Conservation (phyloP, 306 rosid genomes). For the Gleditsia sinensis region DNA sequence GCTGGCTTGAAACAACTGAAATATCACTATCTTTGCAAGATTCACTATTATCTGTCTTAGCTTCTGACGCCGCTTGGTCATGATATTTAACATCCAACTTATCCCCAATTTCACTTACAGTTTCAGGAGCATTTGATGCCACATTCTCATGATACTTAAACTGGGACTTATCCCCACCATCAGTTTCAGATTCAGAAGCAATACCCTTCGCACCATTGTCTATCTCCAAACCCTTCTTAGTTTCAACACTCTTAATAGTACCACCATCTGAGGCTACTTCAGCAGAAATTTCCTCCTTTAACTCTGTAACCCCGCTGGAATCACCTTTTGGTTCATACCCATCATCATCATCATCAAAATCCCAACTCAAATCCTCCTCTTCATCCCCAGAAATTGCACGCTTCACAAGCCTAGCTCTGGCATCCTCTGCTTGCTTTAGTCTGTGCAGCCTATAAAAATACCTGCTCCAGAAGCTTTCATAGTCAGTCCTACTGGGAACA, state of each 20-base stretch:
- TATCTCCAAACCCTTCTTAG: slow-evolving; percentile 30
- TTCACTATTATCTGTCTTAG: slow-evolving; percentile 51
- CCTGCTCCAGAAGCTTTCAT: slow-evolving; percentile 73
- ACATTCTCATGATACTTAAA: slow-evolving; percentile 29
- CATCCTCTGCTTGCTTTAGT: slow-evolving; percentile 75
- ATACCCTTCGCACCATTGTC: slow-evolving; percentile 28
- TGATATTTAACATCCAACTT: slow-evolving; percentile 42
- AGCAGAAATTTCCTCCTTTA: slow-evolving; percentile 25
- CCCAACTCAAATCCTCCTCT: slow-evolving; percentile 97
- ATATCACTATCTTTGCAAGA: slow-evolving; percentile 84
- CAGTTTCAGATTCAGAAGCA: slow-evolving; percentile 38
- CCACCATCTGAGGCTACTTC: slow-evolving; percentile 13
- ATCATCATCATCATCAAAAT: slow-evolving; percentile 65
- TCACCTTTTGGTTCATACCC: slow-evolving; percentile 42
- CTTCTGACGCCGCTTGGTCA: slow-evolving; percentile 48
- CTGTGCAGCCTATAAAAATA: slow-evolving; percentile 73
- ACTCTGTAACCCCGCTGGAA: slow-evolving; percentile 34
- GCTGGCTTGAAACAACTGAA: slow-evolving; percentile 83
- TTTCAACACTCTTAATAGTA: slow-evolving; percentile 28
- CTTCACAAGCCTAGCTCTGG: slow-evolving; percentile 80
- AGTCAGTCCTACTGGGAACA: slow-evolving; percentile 59
- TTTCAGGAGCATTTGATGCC: slow-evolving; percentile 32
- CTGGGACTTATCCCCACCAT: slow-evolving; percentile 33
- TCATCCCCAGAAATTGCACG: slow-evolving; percentile 68
- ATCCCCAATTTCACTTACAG: slow-evolving; percentile 38